Evolutionary conservation across 2,329 filamentous ascomycete genomes (phyloP), one percentile per base, ranked within the genome.

Genomic region (Colletotrichum theobromicola): DNA sequence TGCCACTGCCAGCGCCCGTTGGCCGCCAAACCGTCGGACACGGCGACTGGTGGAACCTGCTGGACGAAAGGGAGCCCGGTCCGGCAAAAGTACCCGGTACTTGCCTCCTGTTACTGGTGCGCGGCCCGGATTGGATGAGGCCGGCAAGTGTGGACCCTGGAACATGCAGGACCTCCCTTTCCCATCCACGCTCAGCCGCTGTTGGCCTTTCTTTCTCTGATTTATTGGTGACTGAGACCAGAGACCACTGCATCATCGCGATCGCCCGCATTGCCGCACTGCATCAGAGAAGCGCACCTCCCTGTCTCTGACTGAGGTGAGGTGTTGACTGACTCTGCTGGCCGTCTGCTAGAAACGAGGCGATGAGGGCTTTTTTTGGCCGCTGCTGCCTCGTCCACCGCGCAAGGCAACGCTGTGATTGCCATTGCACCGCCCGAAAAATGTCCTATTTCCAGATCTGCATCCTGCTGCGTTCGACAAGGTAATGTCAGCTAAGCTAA

Each of bases 171-270:
- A 21, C 42, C 42, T 46, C 42, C 42, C 10, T 46, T 4, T 16
- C 21, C 13, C 26, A 9, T 8, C 61, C n/a, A n/a, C n/a, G n/a
- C 61, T 46, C 42, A 21, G 46, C n/a, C 63, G 46, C n/a, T 46
- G 16, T 34, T 64, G 57, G 46, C 5, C 7, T 55, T 21, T 35
- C 32, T 2, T 21, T 24, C 15, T 28, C 16, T 35, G 10, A 24
- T 28, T n/a, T 32, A 28, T 9, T 24, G 16, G 35, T 46, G 42
- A 46, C 42, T 46, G 42, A 46, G 42, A 46, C 42, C 34, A 50
- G 42, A 46, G 42, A 46, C 42, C 34, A 50, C 62, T 18, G 60
- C 34, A 70, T 74, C 34, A 70, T 74, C 71, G 67, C 67, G 71
- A 74, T 74, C 67, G 67, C 15, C 67, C 57, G 57, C 57, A 60